These are phyloP conservation scores for Fragaria vesca DNA, from an alignment of 306 rosid genomes.

Conservation along the genomic window DNA sequence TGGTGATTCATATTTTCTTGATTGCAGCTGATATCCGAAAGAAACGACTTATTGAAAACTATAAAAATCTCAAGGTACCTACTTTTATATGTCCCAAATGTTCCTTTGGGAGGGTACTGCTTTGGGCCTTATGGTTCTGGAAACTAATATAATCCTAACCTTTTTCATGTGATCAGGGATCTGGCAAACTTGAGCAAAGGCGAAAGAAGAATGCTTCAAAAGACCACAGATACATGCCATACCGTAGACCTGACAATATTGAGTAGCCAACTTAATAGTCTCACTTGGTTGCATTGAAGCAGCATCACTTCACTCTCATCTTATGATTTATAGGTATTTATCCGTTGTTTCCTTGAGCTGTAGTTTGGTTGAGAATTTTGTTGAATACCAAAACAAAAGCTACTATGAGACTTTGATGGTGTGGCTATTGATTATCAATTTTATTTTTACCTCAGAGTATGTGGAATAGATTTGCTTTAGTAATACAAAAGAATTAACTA, in stretches of 20 bases:
- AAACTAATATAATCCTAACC: background rate
- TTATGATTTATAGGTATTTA: background rate
- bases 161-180: slow-evolving; percentile 33
- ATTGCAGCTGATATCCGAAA: slow-evolving; percentile 73
- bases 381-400: background rate
- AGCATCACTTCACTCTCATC: background rate
- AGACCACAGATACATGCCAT: slow-evolving; percentile 75
- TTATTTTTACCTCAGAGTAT: background rate
- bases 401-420: background rate
- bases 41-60: slow-evolving; percentile 65
- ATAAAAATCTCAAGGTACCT: slow-evolving; percentile 64
- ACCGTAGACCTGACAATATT: slow-evolving; percentile 30
- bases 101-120: background rate
- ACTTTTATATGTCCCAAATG: background rate
- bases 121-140: background rate
- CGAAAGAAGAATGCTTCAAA: slow-evolving; percentile 84
- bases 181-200: slow-evolving; percentile 80
- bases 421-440: background rate
- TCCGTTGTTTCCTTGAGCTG: background rate
- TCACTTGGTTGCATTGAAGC: background rate
- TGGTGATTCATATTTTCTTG: slow-evolving; percentile 1
- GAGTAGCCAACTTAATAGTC: slow-evolving; percentile 2
- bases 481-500: background rate
- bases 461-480: too few species aligned
- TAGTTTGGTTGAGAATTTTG: background rate